phyloP scores from a whole-genome alignment of 371 early-diverging fungal genomes.

The Syncephalastrum sp. region DNA sequence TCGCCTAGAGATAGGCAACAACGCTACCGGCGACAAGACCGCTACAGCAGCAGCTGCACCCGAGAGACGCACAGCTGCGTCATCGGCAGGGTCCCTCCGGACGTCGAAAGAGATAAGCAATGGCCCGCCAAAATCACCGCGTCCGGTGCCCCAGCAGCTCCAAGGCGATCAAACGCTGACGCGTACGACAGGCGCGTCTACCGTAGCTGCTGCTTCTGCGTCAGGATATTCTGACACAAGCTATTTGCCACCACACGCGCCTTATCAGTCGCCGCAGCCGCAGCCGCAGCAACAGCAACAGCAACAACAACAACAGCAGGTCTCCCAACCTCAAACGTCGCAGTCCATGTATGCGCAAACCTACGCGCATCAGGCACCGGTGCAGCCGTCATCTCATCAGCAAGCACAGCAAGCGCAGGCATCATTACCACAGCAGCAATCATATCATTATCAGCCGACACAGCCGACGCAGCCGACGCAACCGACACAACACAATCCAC shows the following conservation, averaged over 20 bases:
- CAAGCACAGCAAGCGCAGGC: slow-evolving; percentile 1
- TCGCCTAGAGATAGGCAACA: slow-evolving; percentile 7
- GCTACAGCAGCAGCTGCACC: slow-evolving; percentile 3
- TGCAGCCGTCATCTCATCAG: slow-evolving; percentile 1
- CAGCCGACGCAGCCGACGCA: too few species aligned
- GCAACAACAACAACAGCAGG: slow-evolving; percentile 1
- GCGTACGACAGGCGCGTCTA: background rate
- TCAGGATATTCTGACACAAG: too few species aligned
- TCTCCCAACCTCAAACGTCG: too few species aligned
- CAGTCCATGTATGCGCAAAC: too few species aligned
- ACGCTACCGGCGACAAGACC: slow-evolving; percentile 3
- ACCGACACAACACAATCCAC: too few species aligned
- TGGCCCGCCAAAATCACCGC: slow-evolving; percentile 10
- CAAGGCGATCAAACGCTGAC: slow-evolving; percentile 10
- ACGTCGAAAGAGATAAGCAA: background rate
- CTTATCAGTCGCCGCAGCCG: background rate
- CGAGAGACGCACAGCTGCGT: slow-evolving; percentile 1
- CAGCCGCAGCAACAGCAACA: slow-evolving; percentile 1
- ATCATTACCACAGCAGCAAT: too few species aligned
- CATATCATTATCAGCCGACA: too few species aligned
- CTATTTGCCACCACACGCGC: too few species aligned
- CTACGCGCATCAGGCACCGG: slow-evolving; percentile 2
- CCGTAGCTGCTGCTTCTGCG: background rate
- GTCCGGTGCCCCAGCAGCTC: slow-evolving; percentile 9
- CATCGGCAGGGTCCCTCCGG: slow-evolving; percentile 4